Percentiles rank a stretch among this genome's conserved stretches.
These are phyloP conservation scores for Pisolithus microcarpus DNA, from an alignment of 768 basidiomycete species.

Conservation along the genomic window DNA sequence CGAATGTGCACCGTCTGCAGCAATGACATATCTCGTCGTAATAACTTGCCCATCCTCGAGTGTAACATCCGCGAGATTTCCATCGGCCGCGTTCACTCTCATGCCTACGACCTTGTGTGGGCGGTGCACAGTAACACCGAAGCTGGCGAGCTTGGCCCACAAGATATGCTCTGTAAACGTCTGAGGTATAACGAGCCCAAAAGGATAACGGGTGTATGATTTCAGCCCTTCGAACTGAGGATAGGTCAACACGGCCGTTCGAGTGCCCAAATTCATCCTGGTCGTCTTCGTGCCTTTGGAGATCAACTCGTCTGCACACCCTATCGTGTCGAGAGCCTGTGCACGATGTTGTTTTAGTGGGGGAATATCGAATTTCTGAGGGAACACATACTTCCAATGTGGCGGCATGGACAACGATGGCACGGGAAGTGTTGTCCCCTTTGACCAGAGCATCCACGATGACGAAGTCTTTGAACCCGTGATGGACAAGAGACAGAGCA, in stretches of 20 bases:
- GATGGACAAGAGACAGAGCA: constrained; percentile 26
- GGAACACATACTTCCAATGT: constrained; percentile 41
- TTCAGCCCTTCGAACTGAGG: constrained; percentile 30
- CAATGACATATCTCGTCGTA: constrained; percentile 40
- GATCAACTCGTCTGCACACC: constrained; percentile 33
- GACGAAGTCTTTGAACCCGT: constrained; percentile 35
- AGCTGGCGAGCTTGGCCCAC: constrained; percentile 24
- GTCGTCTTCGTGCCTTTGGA: constrained; percentile 29
- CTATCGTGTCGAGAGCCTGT: constrained; percentile 42
- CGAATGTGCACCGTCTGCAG: constrained; percentile 46
- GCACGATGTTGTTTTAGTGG: constrained; percentile 27
- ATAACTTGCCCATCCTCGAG: constrained; percentile 43
- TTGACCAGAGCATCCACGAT: constrained; percentile 34
- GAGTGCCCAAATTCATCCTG: constrained; percentile 23
- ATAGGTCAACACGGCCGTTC: constrained; percentile 20
- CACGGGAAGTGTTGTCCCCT: constrained; percentile 36
- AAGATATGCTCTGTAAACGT: constrained; percentile 38
- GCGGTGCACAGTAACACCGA: constrained; percentile 29
- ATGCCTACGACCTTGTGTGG: constrained; percentile 37
- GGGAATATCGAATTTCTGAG: not conserved
- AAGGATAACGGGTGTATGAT: constrained; percentile 39
- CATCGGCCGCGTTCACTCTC: constrained; percentile 21
- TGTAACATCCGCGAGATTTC: constrained; percentile 30
- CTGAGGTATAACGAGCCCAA: constrained; percentile 37
- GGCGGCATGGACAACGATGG: constrained; percentile 42